phyloP scores from a whole-genome alignment of 2,329 filamentous ascomycete species.

The Aspergillus japonicus region DNA sequence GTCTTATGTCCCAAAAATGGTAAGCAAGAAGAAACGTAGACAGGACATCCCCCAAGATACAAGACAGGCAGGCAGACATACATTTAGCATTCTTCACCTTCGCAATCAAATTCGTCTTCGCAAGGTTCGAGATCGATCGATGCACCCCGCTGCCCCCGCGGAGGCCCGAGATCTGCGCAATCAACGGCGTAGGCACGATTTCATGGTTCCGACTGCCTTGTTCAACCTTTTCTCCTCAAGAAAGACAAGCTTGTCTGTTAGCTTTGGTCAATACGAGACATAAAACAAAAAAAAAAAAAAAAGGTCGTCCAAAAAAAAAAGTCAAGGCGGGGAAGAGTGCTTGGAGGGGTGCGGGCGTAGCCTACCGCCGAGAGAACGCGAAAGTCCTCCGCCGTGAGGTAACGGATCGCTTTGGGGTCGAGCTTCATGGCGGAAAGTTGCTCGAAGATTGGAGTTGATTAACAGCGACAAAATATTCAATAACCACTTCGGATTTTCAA shows the following conservation, averaged over 20 bases:
- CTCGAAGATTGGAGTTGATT: no score
- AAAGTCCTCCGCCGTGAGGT: slow-evolving; percentile 92
- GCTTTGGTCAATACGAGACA: slow-evolving; percentile 29
- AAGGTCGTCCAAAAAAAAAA: slow-evolving; percentile 13
- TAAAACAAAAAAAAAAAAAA: neutral
- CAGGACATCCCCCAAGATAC: neutral
- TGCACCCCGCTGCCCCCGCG: slow-evolving; percentile 77
- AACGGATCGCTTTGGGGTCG: slow-evolving; percentile 88
- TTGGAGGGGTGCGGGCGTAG: neutral
- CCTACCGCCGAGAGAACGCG: slow-evolving; percentile 83
- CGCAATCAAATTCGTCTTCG: slow-evolving; percentile 87
- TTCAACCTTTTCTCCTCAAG: slow-evolving; percentile 65
- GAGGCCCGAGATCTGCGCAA: slow-evolving; percentile 78
- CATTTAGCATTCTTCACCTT: slow-evolving; percentile 91
- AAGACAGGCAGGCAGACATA: slow-evolving; percentile 26
- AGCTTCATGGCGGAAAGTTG: slow-evolving; percentile 70
- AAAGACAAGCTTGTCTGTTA: slow-evolving; percentile 29
- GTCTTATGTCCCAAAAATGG: slow-evolving; percentile 49
- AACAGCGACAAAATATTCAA: no score
- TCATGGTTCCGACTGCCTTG: slow-evolving; percentile 95
- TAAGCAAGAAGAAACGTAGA: slow-evolving; percentile 1
- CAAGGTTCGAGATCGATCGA: slow-evolving; percentile 82
- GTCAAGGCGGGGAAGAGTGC: slow-evolving; percentile 34
- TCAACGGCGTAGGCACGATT: slow-evolving; percentile 86
- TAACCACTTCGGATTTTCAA: no score